Evolutionary conservation across 805 yeast genomes (phyloP), one percentile per base, ranked within the genome.

Genomic region (Ogataea pini): DNA sequence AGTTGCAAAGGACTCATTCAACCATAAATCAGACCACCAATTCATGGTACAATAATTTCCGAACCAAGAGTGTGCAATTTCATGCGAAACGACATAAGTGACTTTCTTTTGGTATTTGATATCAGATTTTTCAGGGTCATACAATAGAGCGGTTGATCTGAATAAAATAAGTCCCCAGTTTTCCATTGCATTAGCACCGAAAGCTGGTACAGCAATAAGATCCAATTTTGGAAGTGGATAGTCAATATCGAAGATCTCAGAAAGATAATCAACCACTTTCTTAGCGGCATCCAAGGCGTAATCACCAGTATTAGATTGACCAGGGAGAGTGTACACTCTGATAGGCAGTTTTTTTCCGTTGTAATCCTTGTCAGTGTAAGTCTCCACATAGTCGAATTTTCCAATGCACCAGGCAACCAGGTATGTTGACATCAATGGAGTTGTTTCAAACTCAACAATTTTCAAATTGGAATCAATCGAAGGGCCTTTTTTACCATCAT

Each of bases 11-110:
- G 95, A 94, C 69, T 88, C 96, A 62, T 88, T 88, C 52, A 88
- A 78, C 96, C 96, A 88, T 56, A 88, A 74, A 59, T 86, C 94
- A 59, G 88, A 89, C 96, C 96, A 88, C 94, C 95, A 89, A 60
- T 85, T 82, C 96, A 88, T 89, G 40, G 96, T 89, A 51, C 87
- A 92, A 58, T 85, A 76, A 67, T 89, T 85, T 47, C 96, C 96
- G 61, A 88, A 89, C 96, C 96, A 89, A 64, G 89, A 94, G 68
- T 88, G 96, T 9, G 95, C 95, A 49, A 88, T 72, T 68, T 88
- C 96, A 69, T 89, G 96, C 50, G 85, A 83, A 24, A 88, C 86
- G 28, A 88, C 95, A 60, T 86, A 86, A 5, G 89, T 83, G 25
- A 88, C 94, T 52, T 85, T 84, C 63, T 82, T 82, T 64, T 84